A percentile compares a stretch with the other conserved stretches of the same genome.
Evolutionary conservation across 371 early-diverging fungal genomes (phyloP).

Genomic region (Mortierella sp.): DNA sequence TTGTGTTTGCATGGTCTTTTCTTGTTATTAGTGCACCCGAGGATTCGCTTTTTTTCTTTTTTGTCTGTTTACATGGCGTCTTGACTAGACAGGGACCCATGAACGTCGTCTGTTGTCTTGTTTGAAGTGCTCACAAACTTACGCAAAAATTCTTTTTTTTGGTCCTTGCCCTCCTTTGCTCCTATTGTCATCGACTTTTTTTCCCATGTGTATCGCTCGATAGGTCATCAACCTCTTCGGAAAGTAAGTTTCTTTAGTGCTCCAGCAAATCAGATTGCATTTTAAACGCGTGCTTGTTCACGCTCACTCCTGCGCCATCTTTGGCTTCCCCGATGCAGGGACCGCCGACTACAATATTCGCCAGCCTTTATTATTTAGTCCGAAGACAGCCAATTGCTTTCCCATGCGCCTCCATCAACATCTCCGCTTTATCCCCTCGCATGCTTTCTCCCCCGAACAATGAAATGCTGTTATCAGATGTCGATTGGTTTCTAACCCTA

Average conservation of each 20-base stretch:
- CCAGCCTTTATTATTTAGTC: not conserved
- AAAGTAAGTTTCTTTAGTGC: conserved; percentile 37
- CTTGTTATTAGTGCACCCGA: not conserved
- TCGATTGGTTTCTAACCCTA: too few relatives aligned
- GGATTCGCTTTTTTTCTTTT: not conserved
- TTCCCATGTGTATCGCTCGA: conserved; percentile 5
- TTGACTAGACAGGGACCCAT: not conserved
- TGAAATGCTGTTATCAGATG: not conserved
- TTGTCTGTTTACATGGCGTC: not conserved
- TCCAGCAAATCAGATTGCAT: not conserved
- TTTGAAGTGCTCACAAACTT: not conserved
- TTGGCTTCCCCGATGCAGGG: conserved; percentile 24
- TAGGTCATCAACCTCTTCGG: conserved; percentile 44
- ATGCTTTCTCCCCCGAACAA: not conserved
- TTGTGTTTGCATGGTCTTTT: too few relatives aligned
- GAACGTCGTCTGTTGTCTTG: not conserved
- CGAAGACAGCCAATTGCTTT: not conserved
- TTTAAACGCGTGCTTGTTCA: conserved; percentile 5
- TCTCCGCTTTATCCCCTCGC: not conserved
- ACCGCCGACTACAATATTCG: not conserved
- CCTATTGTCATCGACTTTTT: not conserved
- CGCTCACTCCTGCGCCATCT: not conserved
- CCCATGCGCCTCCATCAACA: not conserved
- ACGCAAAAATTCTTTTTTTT: not conserved
- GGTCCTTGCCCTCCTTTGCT: not conserved